A percentile compares a stretch with the other conserved stretches of the same genome.
Evolutionary conservation across 1,284 basidiomycete species (phyloP).

Genomic region (Boletus mariae): DNA sequence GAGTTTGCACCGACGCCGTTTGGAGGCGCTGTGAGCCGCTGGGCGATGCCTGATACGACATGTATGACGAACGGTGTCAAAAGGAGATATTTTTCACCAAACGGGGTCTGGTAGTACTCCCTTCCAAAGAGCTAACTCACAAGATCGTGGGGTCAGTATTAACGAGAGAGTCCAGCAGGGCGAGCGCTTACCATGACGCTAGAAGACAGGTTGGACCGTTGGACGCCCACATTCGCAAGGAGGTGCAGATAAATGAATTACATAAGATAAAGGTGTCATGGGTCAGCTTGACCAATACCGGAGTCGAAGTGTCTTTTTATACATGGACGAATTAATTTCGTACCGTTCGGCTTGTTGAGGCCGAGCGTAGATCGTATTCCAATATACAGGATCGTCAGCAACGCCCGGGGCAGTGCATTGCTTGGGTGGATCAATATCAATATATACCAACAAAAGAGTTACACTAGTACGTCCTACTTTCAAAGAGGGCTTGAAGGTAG

Average conservation of each 20-base stretch:
- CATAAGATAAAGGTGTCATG: conserved; percentile 51
- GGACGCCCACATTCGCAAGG: conserved; percentile 58
- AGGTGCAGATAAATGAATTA: conserved; percentile 70
- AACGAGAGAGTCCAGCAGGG: not conserved
- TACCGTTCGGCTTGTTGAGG: too few relatives aligned
- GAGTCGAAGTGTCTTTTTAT: not conserved
- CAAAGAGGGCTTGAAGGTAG: too few relatives aligned
- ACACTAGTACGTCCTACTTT: too few relatives aligned
- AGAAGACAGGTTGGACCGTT: conserved; percentile 54
- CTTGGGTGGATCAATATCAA: too few relatives aligned
- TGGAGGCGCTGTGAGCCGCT: conserved; percentile 27
- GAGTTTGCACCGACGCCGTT: conserved; percentile 36
- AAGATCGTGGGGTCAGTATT: not conserved
- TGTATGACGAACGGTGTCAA: conserved; percentile 59
- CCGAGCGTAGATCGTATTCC: too few relatives aligned
- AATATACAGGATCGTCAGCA: too few relatives aligned
- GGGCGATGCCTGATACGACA: too few relatives aligned
- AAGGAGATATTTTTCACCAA: conserved; percentile 62
- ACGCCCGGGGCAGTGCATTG: too few relatives aligned
- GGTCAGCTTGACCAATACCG: conserved; percentile 14
- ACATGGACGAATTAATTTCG: too few relatives aligned
- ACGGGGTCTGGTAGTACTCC: conserved; percentile 72
- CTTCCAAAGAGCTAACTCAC: conserved; percentile 60
- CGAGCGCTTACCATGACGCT: conserved; percentile 55
- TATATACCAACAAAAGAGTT: too few relatives aligned